Base-by-base conservation (phyloP, 345 rosid genomes). In the Linum tenue region DNA sequence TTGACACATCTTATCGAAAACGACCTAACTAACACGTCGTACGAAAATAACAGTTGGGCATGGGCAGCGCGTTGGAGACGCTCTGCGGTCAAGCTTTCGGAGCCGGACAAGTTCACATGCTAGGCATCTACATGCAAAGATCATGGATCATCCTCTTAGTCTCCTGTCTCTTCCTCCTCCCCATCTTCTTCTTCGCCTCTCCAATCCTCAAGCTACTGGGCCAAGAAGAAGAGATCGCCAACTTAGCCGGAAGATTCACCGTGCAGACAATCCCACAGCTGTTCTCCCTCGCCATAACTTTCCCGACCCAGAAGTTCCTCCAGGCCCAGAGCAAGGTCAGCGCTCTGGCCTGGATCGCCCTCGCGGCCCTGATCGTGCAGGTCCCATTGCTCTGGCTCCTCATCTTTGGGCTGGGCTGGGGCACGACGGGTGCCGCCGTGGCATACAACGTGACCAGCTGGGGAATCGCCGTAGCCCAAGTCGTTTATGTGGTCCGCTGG, bases 21-120 rank as follows among this genome's bases (percentile, higher is more conserved):
- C n/a, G n/a, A n/a, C n/a, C n/a, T n/a, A n/a, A n/a, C n/a, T 22
- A 22, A 22, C 1, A 22, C 31, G 31, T 1, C 31, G 31, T 22
- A 22, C 31, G 31, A 22, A 22, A 22, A 22, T 39, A 2, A 84
- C 69, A 90, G 96, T 86, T 89, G 53, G 98, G 98, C 1, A 85
- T 85, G 98, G 98, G 92, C 65, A 91, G 98, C 78, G 98, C 95
- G 39, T 78, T 89, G 37, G 96, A 91, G 70, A 91, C 95, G 31
- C 84, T 89, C 0, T 91, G 96, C 72, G 95, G 98, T 1, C 96
- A 91, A 83, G 96, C 96, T 14, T 85, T 67, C 77, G 96, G 95
- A 16, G 96, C 90, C 0, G 98, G 98, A 37, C 86, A 87, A 72
- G 72, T 84, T 37, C 71, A 84, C 35, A 67, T 87, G 86, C 84